A percentile compares a stretch with the other conserved stretches of the same genome.
These are phyloP conservation scores for Lactifluus rugatus DNA, from an alignment of 768 basidiomycete species.

Conservation along the genomic window DNA sequence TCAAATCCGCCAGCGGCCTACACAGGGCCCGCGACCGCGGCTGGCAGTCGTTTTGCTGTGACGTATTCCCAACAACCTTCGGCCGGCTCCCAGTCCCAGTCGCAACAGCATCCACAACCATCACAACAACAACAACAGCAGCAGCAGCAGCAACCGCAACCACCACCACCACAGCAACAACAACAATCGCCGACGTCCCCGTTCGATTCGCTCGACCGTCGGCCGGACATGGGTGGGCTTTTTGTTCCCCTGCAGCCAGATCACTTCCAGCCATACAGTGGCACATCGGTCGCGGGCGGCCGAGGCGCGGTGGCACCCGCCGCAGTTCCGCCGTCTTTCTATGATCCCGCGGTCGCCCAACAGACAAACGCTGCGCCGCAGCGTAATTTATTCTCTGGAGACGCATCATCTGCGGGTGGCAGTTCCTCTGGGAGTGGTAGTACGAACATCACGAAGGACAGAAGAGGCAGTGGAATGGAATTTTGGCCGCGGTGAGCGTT, in stretches of 20 bases:
- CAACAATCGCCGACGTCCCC: constrained; percentile 32
- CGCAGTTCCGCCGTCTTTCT: constrained; percentile 55
- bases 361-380: constrained; percentile 20
- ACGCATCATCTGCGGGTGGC: constrained; percentile 12
- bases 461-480: constrained; percentile 60
- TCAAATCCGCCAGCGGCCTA: constrained; percentile 73
- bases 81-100: constrained; percentile 22
- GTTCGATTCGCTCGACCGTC: constrained; percentile 54
- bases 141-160: constrained; percentile 26
- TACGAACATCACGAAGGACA: constrained; percentile 40
- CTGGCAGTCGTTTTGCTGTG: constrained; percentile 52
- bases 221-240: constrained; percentile 56
- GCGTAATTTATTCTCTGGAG: constrained; percentile 29
- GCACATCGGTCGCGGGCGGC: constrained; percentile 24
- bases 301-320: constrained; percentile 43
- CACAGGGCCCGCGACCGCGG: constrained; percentile 38
- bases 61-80: constrained; percentile 33
- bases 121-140: constrained; percentile 25
- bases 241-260: constrained; percentile 82
- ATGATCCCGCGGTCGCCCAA: constrained; percentile 50
- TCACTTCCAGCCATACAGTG: constrained; percentile 50
- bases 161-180: constrained; percentile 21
- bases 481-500: constrained; percentile 58
- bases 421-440: constrained; percentile 29
- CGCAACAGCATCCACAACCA: constrained; percentile 23